Base-by-base conservation (phyloP, 768 basidiomycete species). In the Termitomyces sp. region DNA sequence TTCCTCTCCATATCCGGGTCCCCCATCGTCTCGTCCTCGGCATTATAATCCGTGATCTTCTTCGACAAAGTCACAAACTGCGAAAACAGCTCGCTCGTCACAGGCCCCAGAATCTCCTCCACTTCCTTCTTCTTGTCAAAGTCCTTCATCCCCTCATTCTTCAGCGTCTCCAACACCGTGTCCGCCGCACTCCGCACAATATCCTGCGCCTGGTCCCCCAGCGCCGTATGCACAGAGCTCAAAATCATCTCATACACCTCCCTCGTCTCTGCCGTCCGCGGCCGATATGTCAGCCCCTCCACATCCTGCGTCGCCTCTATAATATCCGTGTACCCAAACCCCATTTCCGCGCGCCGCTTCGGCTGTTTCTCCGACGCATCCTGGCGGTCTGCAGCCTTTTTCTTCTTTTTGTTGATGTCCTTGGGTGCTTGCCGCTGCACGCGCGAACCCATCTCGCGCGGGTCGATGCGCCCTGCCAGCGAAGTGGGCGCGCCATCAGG, bases 111-210 rank as follows among this genome's bases (percentile, higher is more conserved):
- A 52, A 92, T 81, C 18, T 86, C 85, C 71, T 96, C 90, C 6
- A 96, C 82, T 68, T 98, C 94, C 76, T 85, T 91, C 74, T 98
- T 96, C 81, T 95, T 95, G 79, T 98, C 96, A 66, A 98, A 95
- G 69, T 98, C 95, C 74, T 95, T 96, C 75, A 93, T 70, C 59
- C 80, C 79, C 65, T 97, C 94, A 65, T 82, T 89, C 75, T 98
- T 98, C 63, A 98, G 79, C 4, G 83, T 81, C 73, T 95, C 93
- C 50, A 99, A 75, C 1, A 95, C 88, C 0, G 84, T 82, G 72
- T 99, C 96, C n/a, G 97, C 91, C 1, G 97, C 97, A 63, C 91
- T 93, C 20, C 96, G 88, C 50, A 99, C 87, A 66, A 98, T 87
- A 63, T 98, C 95, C 70, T 97, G 95, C 0, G 95, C 92, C 69